These are phyloP conservation scores for Chaetoceros muelleri DNA, from an alignment of 108 stramenopile genomes.

Conservation along the genomic window DNA sequence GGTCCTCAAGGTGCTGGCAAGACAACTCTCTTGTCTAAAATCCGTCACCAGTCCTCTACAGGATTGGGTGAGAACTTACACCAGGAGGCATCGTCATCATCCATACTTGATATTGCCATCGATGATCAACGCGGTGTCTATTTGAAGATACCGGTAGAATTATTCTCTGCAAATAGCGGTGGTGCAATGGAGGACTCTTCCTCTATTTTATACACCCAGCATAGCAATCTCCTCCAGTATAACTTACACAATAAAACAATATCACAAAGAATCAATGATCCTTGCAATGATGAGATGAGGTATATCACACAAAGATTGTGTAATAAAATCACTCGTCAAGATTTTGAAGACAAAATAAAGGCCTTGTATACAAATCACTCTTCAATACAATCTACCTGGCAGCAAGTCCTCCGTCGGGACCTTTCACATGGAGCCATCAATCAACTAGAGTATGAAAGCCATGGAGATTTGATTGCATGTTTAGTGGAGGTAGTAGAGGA, in stretches of 20 bases:
- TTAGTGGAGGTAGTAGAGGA: slow-evolving; percentile 12
- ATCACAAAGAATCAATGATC: slow-evolving; percentile 21
- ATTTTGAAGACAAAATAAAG: slow-evolving; percentile 17
- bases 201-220: no score
- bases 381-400: background rate
- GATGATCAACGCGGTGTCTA: slow-evolving; percentile 73
- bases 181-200: background rate
- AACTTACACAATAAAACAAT: slow-evolving; percentile 27
- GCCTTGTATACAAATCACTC: slow-evolving; percentile 3
- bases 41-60: no score
- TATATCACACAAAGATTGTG: slow-evolving; percentile 27
- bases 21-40: slow-evolving; percentile 33
- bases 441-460: background rate
- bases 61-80: background rate
- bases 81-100: no score
- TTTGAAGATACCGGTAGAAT: slow-evolving; percentile 27
- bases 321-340: slow-evolving; percentile 15
- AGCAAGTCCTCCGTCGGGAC: background rate
- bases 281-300: slow-evolving; percentile 27
- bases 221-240: slow-evolving; percentile 12
- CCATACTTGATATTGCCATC: slow-evolving; percentile 45
- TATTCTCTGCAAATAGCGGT: slow-evolving; percentile 21
- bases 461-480: background rate
- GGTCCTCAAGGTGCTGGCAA: slow-evolving; percentile 75
- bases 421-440: no score